Percentiles rank a stretch among this genome's conserved stretches.
phyloP scores from a whole-genome alignment of 108 stramenopile species.

The Fistulifera pelliculosa region DNA sequence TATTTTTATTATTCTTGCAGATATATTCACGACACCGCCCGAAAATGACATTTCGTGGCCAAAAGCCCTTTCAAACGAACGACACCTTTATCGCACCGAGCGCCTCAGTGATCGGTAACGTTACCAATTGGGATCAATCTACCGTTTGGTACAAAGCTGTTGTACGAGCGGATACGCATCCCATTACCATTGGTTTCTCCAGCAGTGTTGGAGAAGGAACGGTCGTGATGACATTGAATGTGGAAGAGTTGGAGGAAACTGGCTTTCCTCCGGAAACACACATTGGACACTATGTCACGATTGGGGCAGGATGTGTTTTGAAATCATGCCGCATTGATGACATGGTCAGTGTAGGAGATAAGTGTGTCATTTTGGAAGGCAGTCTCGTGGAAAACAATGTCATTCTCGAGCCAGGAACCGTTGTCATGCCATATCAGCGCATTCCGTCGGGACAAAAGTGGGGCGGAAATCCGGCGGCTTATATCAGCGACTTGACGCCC shows the following conservation, averaged over 20 bases:
- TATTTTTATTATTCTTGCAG: too few species aligned
- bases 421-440: slow-evolving; percentile 75
- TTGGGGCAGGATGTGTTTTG: slow-evolving; percentile 73
- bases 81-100: slow-evolving; percentile 94
- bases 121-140: slow-evolving; percentile 90
- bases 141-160: slow-evolving; percentile 97
- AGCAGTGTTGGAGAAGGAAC: slow-evolving; percentile 87
- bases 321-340: slow-evolving; percentile 81
- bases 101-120: slow-evolving; percentile 95
- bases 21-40: slow-evolving; percentile 84
- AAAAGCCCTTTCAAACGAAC: slow-evolving; percentile 74
- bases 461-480: slow-evolving; percentile 89
- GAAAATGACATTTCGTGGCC: slow-evolving; percentile 62
- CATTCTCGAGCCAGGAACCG: slow-evolving; percentile 84
- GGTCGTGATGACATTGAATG: slow-evolving; percentile 73
- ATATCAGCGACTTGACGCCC: slow-evolving; percentile 58
- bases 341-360: slow-evolving; percentile 76
- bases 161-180: slow-evolving; percentile 84
- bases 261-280: slow-evolving; percentile 79
- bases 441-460: slow-evolving; percentile 86
- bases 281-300: slow-evolving; percentile 78
- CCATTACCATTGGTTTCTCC: slow-evolving; percentile 76
- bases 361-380: slow-evolving; percentile 84
- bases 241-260: slow-evolving; percentile 37
- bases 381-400: slow-evolving; percentile 77